Evolutionary conservation across 805 yeast genomes (phyloP).

Genomic region (Metschnikowia orientalis): DNA sequence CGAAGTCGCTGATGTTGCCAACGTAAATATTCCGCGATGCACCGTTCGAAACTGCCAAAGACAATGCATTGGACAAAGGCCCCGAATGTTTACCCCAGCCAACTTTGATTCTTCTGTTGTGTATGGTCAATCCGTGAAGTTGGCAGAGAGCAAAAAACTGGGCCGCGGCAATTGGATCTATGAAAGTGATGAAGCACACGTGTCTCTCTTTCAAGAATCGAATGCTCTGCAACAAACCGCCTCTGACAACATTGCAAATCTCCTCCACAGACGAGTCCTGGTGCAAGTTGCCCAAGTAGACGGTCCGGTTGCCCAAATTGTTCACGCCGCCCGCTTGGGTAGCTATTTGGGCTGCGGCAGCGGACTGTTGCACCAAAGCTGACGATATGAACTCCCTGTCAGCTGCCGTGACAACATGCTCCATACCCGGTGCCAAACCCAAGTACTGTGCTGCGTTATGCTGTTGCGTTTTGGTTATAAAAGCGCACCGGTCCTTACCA

Average conservation of each 20-base stretch:
- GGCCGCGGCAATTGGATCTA: slow-evolving; percentile 96
- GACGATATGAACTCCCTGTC: slow-evolving; percentile 61
- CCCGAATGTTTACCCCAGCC: slow-evolving; percentile 99
- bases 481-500: slow-evolving; percentile 94
- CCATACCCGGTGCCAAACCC: slow-evolving; percentile 87
- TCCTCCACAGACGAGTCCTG: slow-evolving; percentile 87
- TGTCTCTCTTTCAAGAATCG: slow-evolving; percentile 79
- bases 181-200: slow-evolving; percentile 90
- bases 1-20: slow-evolving; percentile 57
- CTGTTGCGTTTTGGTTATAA: slow-evolving; percentile 90
- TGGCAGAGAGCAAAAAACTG: slow-evolving; percentile 95
- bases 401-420: slow-evolving; percentile 69
- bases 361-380: slow-evolving; percentile 85
- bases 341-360: slow-evolving; percentile 97
- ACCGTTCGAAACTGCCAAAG: slow-evolving; percentile 87
- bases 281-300: slow-evolving; percentile 85
- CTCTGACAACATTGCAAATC: slow-evolving; percentile 92
- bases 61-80: slow-evolving; percentile 78
- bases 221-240: slow-evolving; percentile 84
- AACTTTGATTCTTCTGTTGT: slow-evolving; percentile 79
- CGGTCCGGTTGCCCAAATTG: slow-evolving; percentile 90
- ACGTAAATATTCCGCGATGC: slow-evolving; percentile 91
- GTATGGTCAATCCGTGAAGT: slow-evolving; percentile 82
- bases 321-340: slow-evolving; percentile 91
- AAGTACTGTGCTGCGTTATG: slow-evolving; percentile 95